These are phyloP conservation scores for Ceratocystis lukuohia DNA, from an alignment of 2,329 filamentous ascomycete species.

Conservation along the genomic window DNA sequence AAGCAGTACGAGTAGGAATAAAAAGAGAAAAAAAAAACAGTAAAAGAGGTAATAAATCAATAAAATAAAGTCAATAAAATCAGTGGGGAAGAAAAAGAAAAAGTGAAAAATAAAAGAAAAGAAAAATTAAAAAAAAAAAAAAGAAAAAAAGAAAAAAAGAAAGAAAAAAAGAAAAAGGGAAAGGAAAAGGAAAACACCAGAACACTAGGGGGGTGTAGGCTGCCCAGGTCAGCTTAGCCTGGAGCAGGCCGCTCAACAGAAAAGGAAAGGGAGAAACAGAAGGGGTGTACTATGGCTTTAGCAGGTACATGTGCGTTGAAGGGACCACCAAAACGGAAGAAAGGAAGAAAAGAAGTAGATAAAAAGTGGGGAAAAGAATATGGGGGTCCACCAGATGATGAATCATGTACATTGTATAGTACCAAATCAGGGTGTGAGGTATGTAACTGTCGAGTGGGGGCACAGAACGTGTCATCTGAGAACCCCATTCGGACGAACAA, in stretches of 20 bases:
- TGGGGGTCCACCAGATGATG: neutral
- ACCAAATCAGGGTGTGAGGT: neutral
- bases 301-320: neutral
- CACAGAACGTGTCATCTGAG: conserved; percentile 7
- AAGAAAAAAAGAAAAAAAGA: neutral
- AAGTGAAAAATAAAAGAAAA: neutral
- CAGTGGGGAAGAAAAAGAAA: neutral
- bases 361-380: neutral
- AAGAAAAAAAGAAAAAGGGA: neutral
- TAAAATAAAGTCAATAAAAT: too few species aligned
- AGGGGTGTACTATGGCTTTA: conserved; percentile 18
- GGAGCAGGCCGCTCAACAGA: conserved; percentile 17
- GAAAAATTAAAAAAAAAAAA: neutral
- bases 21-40: neutral
- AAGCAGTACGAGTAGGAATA: conserved; percentile 1
- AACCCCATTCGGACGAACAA: conserved; percentile 3
- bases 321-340: conserved; percentile 11
- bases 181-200: conserved; percentile 15
- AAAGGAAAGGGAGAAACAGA: conserved; percentile 9
- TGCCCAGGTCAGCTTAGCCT: neutral
- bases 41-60: neutral
- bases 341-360: conserved; percentile 14
- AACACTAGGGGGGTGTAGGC: neutral
- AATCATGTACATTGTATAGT: neutral
- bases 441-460: neutral